Evolutionary conservation across 129 eudicot species (phyloP).

Genomic region (Flaveria linearis): DNA sequence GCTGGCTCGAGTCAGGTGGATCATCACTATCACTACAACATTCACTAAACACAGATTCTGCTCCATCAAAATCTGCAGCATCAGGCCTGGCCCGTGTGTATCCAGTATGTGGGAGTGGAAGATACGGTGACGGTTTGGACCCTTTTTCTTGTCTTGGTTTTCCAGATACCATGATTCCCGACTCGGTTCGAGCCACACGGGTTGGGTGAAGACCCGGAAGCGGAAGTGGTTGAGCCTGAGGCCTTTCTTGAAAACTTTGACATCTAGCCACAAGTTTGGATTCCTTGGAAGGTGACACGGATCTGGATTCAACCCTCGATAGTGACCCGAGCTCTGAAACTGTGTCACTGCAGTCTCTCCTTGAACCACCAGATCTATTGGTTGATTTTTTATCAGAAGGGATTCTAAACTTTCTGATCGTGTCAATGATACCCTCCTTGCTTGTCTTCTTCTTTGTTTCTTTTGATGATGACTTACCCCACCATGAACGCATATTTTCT

Average conservation of each 20-base stretch:
- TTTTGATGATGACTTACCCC: conserved; percentile 85
- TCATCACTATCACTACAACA: conserved; percentile 90
- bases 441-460: conserved; percentile 77
- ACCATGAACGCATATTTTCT: conserved; percentile 88
- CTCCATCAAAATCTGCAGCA: conserved; percentile 64
- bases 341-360: conserved; percentile 58
- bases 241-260: conserved; percentile 88
- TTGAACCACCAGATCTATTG: conserved; percentile 55
- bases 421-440: conserved; percentile 69
- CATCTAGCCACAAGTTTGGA: conserved; percentile 86
- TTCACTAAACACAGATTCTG: conserved; percentile 72
- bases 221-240: conserved; percentile 90
- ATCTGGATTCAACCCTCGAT: conserved; percentile 76
- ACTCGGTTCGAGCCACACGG: conserved; percentile 68
- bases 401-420: conserved; percentile 65
- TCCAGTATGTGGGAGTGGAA: conserved; percentile 66
- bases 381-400: conserved; percentile 68
- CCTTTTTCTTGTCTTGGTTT: conserved; percentile 60
- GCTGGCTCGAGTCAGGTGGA: conserved; percentile 78
- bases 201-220: conserved; percentile 64
- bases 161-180: conserved; percentile 53
- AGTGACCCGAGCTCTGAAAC: conserved; percentile 66
- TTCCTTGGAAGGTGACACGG: conserved; percentile 86
- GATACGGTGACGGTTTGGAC: conserved; percentile 55
- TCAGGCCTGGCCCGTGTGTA: conserved; percentile 64